A percentile compares a stretch with the other conserved stretches of the same genome.
Conservation (phyloP, 495 filamentous ascomycete species). For the Lepidopterella palustris region DNA sequence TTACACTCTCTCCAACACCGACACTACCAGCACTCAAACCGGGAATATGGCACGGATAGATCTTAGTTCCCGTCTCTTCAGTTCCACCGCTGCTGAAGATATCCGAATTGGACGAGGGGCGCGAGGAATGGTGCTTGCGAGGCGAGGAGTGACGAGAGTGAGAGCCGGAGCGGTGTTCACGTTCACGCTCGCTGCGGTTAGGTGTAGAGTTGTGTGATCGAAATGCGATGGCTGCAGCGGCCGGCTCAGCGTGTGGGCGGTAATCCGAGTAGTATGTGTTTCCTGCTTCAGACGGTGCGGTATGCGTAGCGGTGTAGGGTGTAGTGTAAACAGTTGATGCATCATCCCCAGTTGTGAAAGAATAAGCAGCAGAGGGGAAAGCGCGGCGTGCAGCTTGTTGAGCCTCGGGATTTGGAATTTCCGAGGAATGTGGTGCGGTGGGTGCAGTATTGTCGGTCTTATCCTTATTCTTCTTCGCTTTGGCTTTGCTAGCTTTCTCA, state of each 20-base stretch:
- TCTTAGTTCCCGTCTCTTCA: slow-evolving; percentile 65
- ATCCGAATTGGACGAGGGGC: slow-evolving; percentile 23
- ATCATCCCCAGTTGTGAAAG: slow-evolving; percentile 35
- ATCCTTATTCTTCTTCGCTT: slow-evolving; percentile 20
- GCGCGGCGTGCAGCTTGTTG: slow-evolving; percentile 16
- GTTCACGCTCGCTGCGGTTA: slow-evolving; percentile 13
- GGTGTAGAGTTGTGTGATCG: not conserved
- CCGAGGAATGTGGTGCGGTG: not conserved
- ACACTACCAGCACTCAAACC: slow-evolving; percentile 52
- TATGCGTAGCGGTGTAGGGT: slow-evolving; percentile 16
- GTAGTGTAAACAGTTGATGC: slow-evolving; percentile 21
- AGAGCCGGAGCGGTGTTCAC: slow-evolving; percentile 7
- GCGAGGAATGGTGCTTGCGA: slow-evolving; percentile 25
- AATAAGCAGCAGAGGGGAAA: slow-evolving; percentile 33
- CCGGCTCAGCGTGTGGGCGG: slow-evolving; percentile 25
- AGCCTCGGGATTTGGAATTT: slow-evolving; percentile 1
- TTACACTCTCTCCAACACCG: slow-evolving; percentile 37
- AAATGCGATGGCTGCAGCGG: not conserved
- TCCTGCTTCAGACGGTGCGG: slow-evolving; percentile 22
- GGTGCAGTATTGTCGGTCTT: slow-evolving; percentile 22
- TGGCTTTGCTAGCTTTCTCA: slow-evolving; percentile 16
- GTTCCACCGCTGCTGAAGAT: slow-evolving; percentile 42
- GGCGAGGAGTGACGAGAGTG: slow-evolving; percentile 21
- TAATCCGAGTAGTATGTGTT: slow-evolving; percentile 33
- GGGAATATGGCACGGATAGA: slow-evolving; percentile 73